Percentiles rank a stretch among this genome's conserved stretches.
phyloP scores from a whole-genome alignment of 2,329 filamentous ascomycete genomes.

The Aspergillus aculeatus region DNA sequence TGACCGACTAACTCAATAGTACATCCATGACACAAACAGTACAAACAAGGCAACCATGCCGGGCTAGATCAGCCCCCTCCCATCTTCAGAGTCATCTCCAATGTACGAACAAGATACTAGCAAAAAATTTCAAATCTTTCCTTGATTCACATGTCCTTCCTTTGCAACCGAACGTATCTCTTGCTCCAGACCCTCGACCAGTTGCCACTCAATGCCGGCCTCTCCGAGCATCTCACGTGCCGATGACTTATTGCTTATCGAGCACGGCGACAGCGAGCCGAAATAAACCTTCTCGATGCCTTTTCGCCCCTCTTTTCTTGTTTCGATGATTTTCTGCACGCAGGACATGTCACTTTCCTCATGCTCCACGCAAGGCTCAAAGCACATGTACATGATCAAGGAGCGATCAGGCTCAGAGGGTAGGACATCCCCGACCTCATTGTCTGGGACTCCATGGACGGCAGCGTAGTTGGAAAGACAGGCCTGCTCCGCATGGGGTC shows the following conservation, averaged over 20 bases:
- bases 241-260: constrained; percentile 81
- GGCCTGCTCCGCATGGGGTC: constrained; percentile 95
- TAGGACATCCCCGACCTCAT: constrained; percentile 42
- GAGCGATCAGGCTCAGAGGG: constrained; percentile 42
- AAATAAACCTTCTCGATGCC: constrained; percentile 78
- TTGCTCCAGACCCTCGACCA: constrained; percentile 71
- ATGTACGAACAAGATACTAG: neutral
- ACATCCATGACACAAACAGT: no score
- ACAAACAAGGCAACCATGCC: neutral
- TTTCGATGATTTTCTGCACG: constrained; percentile 70
- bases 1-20: no score
- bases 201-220: constrained; percentile 70
- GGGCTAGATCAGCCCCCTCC: no score
- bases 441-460: constrained; percentile 34
- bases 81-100: no score
- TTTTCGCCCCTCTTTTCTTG: constrained; percentile 49
- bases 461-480: constrained; percentile 69
- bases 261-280: constrained; percentile 84
- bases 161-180: constrained; percentile 81
- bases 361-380: constrained; percentile 59
- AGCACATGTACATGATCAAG: constrained; percentile 79
- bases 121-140: constrained; percentile 15
- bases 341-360: constrained; percentile 53
- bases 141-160: constrained; percentile 65
- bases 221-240: constrained; percentile 68